phyloP scores from a whole-genome alignment of 2,329 filamentous ascomycete species.

The Microcyclospora tardicrescens region DNA sequence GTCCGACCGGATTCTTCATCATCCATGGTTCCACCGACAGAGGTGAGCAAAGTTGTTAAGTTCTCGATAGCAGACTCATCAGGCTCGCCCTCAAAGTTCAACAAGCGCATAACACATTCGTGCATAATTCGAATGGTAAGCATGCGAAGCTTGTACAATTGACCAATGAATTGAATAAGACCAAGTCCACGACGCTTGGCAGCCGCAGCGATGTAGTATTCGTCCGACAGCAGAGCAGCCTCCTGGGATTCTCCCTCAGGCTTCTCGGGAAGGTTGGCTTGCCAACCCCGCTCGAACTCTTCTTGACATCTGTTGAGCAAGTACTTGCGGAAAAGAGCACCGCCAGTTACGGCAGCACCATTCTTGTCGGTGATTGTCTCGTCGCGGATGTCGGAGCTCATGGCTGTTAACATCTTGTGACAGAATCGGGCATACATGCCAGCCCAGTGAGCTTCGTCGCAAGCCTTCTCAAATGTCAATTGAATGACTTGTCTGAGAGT shows the following conservation, averaged over 20 bases:
- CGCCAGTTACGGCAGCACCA: conserved; percentile 77
- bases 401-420: conserved; percentile 88
- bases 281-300: conserved; percentile 97
- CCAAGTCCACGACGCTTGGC: conserved; percentile 94
- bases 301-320: conserved; percentile 96
- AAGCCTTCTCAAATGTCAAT: conserved; percentile 97
- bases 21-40: conserved; percentile 82
- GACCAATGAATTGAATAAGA: conserved; percentile 97
- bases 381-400: conserved; percentile 89
- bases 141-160: conserved; percentile 98
- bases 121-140: conserved; percentile 99
- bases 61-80: conserved; percentile 96
- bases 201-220: conserved; percentile 88
- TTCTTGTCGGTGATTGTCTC: conserved; percentile 87
- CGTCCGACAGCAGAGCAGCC: conserved; percentile 76
- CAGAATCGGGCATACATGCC: conserved; percentile 99
- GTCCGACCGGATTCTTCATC: conserved; percentile 61
- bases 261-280: conserved; percentile 67
- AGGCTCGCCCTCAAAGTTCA: conserved; percentile 85
- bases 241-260: conserved; percentile 62
- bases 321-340: conserved; percentile 95
- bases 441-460: conserved; percentile 96
- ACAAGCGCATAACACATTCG: conserved; percentile 92
- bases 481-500: conserved; percentile 96
- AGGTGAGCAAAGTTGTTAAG: conserved; percentile 80